Base-by-base conservation (phyloP, 148 eudicot genomes). In the Persicaria maculosa region DNA sequence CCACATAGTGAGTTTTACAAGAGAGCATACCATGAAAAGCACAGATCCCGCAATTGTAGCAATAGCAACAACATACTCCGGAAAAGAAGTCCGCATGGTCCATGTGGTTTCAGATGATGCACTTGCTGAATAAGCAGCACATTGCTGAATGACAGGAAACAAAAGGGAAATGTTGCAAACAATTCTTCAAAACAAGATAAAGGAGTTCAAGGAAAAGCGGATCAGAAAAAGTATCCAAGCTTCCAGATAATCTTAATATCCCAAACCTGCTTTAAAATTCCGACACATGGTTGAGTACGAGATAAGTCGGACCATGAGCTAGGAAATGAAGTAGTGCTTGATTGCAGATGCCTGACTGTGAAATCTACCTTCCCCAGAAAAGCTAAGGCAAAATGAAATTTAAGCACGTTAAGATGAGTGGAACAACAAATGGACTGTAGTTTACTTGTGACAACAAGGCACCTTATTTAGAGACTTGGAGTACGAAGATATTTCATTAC, bases 31-130 rank as follows among this genome's bases (percentile, higher is more conserved):
- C 76, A 88, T 86, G 85, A 95, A 95, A 83, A 95, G 97, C 73
- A 95, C 90, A 76, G 99, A 95, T 74, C 99, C 99, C 74, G 83
- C 96, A 77, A 95, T 87, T 20, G 99, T 95, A 59, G 99, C 90
- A 58, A 95, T 90, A 78, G 99, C 99, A 84, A 95, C 97, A 78
- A 92, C 89, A 76, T 95, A 95, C 83, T 95, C 97, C 45, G 99
- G 99, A 82, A 95, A 95, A 45, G 97, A 87, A 22, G 99, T 46
- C 44, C 89, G 91, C 99, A 89, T 92, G 48, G 93, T 90, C 99
- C 99, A 95, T n/a, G 97, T 95, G 72, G 87, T 86, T 84, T 92
- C 97, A 70, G 97, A 88, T 77, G 93, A 83, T 75, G 97, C 79
- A 83, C 76, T 84, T 7, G 97, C 94, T 22, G 86, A 17, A 81